Percentiles rank a stretch among this genome's conserved stretches.
These are phyloP conservation scores for Clarireedia hainanense DNA, from an alignment of 2,329 filamentous ascomycete genomes.

Conservation along the genomic window DNA sequence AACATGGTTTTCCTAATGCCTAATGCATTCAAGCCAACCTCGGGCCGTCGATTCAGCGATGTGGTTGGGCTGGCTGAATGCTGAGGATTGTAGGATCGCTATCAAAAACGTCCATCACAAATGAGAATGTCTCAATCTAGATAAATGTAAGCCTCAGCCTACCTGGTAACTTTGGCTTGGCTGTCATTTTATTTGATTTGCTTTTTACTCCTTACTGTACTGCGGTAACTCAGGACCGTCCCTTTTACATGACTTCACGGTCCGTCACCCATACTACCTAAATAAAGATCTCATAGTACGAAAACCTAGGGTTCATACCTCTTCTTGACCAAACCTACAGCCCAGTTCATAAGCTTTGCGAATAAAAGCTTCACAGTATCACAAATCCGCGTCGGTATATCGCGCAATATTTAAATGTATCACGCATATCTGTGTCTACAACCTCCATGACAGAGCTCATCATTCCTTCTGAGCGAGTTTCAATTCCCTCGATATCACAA, in stretches of 20 bases:
- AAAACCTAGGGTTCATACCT: slow-evolving; percentile 12
- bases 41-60: too few relatives aligned
- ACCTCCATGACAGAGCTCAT: background rate
- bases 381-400: background rate
- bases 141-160: too few relatives aligned
- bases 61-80: too few relatives aligned
- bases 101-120: background rate
- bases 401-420: background rate
- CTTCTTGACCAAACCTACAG: background rate
- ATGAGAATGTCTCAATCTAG: background rate
- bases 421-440: background rate
- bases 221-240: too few relatives aligned
- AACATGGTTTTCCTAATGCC: too few relatives aligned
- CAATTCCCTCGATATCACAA: background rate
- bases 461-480: background rate
- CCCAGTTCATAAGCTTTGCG: background rate
- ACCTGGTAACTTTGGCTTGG: background rate
- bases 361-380: background rate
- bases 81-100: background rate
- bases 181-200: background rate
- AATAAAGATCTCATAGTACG: background rate
- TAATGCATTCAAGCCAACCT: too few relatives aligned
- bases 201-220: background rate
- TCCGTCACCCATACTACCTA: too few relatives aligned
- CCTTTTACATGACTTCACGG: too few relatives aligned